These are phyloP conservation scores for Eragrostis tef DNA, from an alignment of 202 grass and related monocot species.

Conservation along the genomic window DNA sequence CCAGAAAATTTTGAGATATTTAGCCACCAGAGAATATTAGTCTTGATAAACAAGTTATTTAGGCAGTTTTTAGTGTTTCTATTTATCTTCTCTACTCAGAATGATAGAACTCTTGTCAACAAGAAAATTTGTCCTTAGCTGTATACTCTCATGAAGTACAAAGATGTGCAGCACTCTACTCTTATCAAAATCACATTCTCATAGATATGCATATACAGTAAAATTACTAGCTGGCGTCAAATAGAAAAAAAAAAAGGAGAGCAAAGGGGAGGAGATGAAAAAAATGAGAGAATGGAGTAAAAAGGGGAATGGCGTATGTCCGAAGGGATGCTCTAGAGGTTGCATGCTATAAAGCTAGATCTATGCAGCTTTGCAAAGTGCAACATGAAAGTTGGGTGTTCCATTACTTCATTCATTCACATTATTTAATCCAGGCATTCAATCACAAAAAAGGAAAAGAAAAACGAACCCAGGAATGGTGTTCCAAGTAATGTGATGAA, in stretches of 20 bases:
- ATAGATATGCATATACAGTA: constrained; percentile 12
- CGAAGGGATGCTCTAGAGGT: constrained; percentile 7
- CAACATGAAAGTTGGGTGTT: constrained; percentile 4
- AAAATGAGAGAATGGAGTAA: neutral
- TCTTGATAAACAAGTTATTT: neutral
- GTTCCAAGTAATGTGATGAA: constrained; percentile 18
- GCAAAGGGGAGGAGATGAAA: neutral
- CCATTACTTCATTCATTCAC: constrained; percentile 6
- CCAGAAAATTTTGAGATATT: constrained; percentile 26
- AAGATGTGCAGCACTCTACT: neutral
- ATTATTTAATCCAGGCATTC: neutral
- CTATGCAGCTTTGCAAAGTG: constrained; percentile 33
- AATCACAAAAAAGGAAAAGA: constrained; percentile 22
- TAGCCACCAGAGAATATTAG: neutral
- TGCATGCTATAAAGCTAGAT: constrained; percentile 27
- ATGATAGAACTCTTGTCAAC: neutral
- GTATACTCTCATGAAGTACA: neutral
- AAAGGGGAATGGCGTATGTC: neutral
- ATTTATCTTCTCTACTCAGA: neutral
- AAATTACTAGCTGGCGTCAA: neutral
- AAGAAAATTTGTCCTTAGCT: neutral
- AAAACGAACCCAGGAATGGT: neutral
- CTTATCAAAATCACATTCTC: neutral
- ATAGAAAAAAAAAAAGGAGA: neutral
- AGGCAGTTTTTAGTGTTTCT: neutral